These are phyloP conservation scores for Solanum sitiens DNA, from an alignment of 257 asterid species.

Conservation along the genomic window DNA sequence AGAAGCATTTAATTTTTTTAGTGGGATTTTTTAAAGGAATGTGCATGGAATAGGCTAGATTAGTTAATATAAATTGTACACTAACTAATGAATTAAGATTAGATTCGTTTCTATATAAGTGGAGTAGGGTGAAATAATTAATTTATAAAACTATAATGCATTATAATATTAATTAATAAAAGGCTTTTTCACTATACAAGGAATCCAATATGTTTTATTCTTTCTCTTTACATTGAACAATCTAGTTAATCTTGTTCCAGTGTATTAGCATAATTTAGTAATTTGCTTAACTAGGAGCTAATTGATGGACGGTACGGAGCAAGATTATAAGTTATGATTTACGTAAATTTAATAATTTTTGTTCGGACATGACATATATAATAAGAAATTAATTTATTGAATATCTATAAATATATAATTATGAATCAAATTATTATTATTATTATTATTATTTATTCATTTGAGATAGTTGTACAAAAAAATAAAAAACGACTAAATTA, in stretches of 20 bases:
- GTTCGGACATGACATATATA: neutral
- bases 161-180: neutral
- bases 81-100: neutral
- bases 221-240: neutral
- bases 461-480: neutral
- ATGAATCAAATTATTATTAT: neutral
- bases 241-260: neutral
- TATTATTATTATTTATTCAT: neutral
- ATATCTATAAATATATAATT: no score
- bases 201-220: neutral
- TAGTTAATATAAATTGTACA: neutral
- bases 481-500: neutral
- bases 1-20: neutral
- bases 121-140: neutral
- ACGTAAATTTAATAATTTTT: neutral
- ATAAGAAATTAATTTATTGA: neutral
- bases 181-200: neutral
- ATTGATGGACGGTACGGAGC: neutral
- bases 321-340: neutral
- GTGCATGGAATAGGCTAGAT: neutral
- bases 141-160: neutral
- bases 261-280: neutral
- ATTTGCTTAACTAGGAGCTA: neutral
- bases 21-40: neutral
- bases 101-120: neutral